Evolutionary conservation across 768 basidiomycete genomes (phyloP), one percentile per base, ranked within the genome.

Genomic region (Suillus occidentalis): DNA sequence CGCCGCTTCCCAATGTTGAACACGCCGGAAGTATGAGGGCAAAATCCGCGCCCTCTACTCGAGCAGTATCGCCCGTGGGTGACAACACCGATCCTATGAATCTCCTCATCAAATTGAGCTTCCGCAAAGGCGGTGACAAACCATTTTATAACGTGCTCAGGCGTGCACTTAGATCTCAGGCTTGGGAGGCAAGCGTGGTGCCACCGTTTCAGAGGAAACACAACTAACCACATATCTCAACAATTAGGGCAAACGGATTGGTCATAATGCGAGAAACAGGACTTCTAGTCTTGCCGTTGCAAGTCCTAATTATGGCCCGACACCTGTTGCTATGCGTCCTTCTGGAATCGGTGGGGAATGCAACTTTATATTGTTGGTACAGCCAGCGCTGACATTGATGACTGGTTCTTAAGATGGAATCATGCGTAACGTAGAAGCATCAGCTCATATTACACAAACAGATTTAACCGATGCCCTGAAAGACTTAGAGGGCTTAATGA

Each of bases 121-220:
- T 99, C 75, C 84, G 97, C 50, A 92, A 88, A 73, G 95, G 96
- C 4, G 96, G 96, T 0, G 95, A 92, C 73, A 91, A 91, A 75
- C 69, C 84, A 1, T 91, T 94, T 68, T 98, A 99, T 75, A 80
- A 85, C 20, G 83, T 85, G 13, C 80, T 98, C 43, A 93, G 90
- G 75, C 82, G 85, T 22, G 85, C 87, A 52, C 72, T 97, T 58
- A 83, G 86, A 66, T 81, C 83, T 6, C 93, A 89, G 73, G 84
- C 83, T 42, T 97, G 95, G 95, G 88, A 91, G 81, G 87, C 85
- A 49, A 40, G 78, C 72, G 13, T 36, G 25, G 20, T 10, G n/a
- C 22, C n/a, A 47, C n/a, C 6, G n/a, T 59, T 39, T 31, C 56
- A 8, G 25, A 10, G 22, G 0, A 25, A 43, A 47, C 59, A 39